phyloP scores from a whole-genome alignment of 768 basidiomycete genomes.

The Phanerodontia chrysosporium region DNA sequence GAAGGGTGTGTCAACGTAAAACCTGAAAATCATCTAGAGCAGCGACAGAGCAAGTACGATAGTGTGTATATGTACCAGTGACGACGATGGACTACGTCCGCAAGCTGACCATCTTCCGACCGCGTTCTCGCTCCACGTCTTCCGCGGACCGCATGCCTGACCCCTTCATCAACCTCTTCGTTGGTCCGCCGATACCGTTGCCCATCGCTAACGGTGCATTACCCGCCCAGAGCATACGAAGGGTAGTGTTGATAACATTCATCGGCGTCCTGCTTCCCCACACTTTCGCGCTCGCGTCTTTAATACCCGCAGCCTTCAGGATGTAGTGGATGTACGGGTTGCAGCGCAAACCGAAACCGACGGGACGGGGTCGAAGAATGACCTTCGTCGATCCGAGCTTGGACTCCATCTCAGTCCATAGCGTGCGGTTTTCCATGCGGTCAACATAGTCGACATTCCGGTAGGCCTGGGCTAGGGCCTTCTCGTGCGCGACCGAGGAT shows the following conservation, averaged over 20 bases:
- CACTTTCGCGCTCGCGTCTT: slow-evolving; percentile 92
- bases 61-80: background rate
- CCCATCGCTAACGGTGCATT: slow-evolving; percentile 80
- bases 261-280: slow-evolving; percentile 88
- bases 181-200: slow-evolving; percentile 72
- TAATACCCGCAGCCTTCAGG: slow-evolving; percentile 90
- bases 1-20: too few species aligned
- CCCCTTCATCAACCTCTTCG: slow-evolving; percentile 69
- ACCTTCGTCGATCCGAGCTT: slow-evolving; percentile 86
- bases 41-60: background rate
- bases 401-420: slow-evolving; percentile 83
- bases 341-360: slow-evolving; percentile 90
- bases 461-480: slow-evolving; percentile 67
- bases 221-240: slow-evolving; percentile 82
- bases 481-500: slow-evolving; percentile 42
- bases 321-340: slow-evolving; percentile 88
- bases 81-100: background rate
- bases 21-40: too few species aligned
- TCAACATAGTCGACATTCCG: slow-evolving; percentile 90
- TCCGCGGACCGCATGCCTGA: slow-evolving; percentile 62
- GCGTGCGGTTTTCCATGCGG: slow-evolving; percentile 91
- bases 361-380: slow-evolving; percentile 73
- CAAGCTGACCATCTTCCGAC: slow-evolving; percentile 57
- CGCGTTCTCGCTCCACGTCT: slow-evolving; percentile 79
- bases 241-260: slow-evolving; percentile 81